Conservation (phyloP, 164 flowering plant species). For the Vitis labrusca region DNA sequence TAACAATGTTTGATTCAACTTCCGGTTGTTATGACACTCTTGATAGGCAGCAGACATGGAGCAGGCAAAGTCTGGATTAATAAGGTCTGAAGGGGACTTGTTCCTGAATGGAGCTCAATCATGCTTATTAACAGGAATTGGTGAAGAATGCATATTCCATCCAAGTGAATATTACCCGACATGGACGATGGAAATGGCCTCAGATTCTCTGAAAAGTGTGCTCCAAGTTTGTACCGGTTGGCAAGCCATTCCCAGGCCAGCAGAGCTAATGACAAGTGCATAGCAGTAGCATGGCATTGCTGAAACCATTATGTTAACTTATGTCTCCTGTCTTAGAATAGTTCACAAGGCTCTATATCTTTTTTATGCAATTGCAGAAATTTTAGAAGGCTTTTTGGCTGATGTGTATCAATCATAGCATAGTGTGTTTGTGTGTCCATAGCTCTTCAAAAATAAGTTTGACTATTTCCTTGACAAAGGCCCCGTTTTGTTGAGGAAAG, state of each 20-base stretch:
- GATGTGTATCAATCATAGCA: no score
- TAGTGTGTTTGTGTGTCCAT: no score
- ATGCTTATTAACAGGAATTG: constrained; percentile 3
- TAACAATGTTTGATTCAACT: neutral
- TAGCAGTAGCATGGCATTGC: no score
- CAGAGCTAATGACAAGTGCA: constrained; percentile 8
- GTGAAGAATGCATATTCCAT: constrained; percentile 24
- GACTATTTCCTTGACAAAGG: no score
- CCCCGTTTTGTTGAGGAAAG: neutral
- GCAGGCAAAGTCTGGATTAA: constrained; percentile 26
- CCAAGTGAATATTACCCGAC: constrained; percentile 35
- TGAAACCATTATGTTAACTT: no score
- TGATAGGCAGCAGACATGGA: constrained; percentile 42
- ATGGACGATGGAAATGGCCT: constrained; percentile 38
- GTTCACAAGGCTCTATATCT: no score
- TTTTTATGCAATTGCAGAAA: no score
- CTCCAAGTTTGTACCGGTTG: constrained; percentile 40
- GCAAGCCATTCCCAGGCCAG: constrained; percentile 33
- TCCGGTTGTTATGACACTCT: neutral
- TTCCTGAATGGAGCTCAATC: constrained; percentile 38
- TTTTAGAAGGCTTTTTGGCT: no score
- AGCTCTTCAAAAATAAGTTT: no score
- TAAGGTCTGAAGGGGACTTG: constrained; percentile 42
- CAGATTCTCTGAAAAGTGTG: constrained; percentile 27
- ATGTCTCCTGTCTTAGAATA: no score